Conservation (phyloP, 768 basidiomycete species). For the Lactifluus volemus region DNA sequence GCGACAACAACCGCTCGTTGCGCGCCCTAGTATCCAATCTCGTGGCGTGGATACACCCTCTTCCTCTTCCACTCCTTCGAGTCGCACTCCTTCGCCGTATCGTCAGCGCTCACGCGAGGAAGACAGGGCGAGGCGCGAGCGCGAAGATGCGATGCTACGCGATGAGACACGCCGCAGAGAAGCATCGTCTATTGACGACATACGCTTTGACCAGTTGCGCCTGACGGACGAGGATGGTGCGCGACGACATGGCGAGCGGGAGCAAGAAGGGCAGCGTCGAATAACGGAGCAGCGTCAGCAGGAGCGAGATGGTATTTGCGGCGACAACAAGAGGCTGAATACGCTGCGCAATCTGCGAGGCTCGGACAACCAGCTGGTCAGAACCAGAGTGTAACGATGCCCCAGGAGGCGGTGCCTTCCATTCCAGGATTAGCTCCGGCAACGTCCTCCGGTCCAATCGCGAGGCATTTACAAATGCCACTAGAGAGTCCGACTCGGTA, state of each 20-base stretch:
- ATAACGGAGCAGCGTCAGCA: constrained; percentile 35
- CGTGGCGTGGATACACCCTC: constrained; percentile 4
- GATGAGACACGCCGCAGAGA: constrained; percentile 14
- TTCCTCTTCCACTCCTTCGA: constrained; percentile 17
- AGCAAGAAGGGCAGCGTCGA: constrained; percentile 29
- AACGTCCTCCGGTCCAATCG: not conserved
- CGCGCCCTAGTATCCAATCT: not conserved
- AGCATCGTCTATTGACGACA: not conserved
- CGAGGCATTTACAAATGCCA: constrained; percentile 35
- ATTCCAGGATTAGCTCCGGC: not conserved
- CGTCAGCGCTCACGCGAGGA: constrained; percentile 26
- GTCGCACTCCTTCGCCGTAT: constrained; percentile 17
- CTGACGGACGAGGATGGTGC: constrained; percentile 21
- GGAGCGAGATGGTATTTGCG: constrained; percentile 50
- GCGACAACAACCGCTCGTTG: not conserved
- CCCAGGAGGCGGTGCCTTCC: constrained; percentile 3
- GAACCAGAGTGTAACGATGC: constrained; percentile 28
- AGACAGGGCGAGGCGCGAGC: constrained; percentile 32
- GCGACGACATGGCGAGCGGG: constrained; percentile 15
- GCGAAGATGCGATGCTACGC: constrained; percentile 25
- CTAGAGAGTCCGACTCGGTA: constrained; percentile 48
- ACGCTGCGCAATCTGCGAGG: constrained; percentile 25
- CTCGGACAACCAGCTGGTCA: constrained; percentile 24
- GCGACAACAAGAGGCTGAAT: constrained; percentile 45
- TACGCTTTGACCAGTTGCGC: not conserved